Evolutionary conservation across 768 basidiomycete genomes (phyloP).

Genomic region (Plicaturopsis crispa): DNA sequence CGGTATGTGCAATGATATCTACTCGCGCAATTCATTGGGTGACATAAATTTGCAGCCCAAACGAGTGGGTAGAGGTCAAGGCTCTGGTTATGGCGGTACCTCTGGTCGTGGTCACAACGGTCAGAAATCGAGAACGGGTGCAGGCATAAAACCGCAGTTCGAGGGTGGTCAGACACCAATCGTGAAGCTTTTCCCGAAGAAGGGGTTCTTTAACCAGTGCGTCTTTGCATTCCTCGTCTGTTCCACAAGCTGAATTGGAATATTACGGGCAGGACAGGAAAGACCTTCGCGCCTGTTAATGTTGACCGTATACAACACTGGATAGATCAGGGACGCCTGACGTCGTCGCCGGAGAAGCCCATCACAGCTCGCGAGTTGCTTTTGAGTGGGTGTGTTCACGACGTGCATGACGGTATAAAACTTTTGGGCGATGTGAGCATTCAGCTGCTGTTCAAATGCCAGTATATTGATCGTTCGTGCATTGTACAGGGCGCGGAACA

Average conservation of each 20-base stretch:
- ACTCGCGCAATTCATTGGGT: background rate
- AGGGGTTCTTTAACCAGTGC: slow-evolving; percentile 89
- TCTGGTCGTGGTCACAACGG: slow-evolving; percentile 94
- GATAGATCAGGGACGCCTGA: slow-evolving; percentile 79
- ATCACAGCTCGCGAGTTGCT: slow-evolving; percentile 86
- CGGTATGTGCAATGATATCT: slow-evolving; percentile 30
- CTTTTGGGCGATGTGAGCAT: slow-evolving; percentile 71
- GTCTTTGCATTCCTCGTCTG: slow-evolving; percentile 20
- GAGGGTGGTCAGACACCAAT: slow-evolving; percentile 98
- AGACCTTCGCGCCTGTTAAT: slow-evolving; percentile 77
- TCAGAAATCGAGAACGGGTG: slow-evolving; percentile 87
- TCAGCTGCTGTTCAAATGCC: slow-evolving; percentile 2
- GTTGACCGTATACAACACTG: slow-evolving; percentile 85
- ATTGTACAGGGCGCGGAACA: slow-evolving; percentile 51
- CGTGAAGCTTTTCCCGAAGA: slow-evolving; percentile 85
- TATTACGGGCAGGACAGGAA: slow-evolving; percentile 50
- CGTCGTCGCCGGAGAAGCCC: slow-evolving; percentile 68
- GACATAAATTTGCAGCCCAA: slow-evolving; percentile 78
- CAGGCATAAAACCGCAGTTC: slow-evolving; percentile 77
- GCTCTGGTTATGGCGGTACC: slow-evolving; percentile 86
- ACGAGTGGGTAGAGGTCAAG: slow-evolving; percentile 91
- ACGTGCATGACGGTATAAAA: slow-evolving; percentile 88
- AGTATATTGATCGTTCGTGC: background rate
- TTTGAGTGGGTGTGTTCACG: slow-evolving; percentile 82
- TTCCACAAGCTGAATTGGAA: background rate